These are phyloP conservation scores for Pleomassaria siparia DNA, from an alignment of 2,329 filamentous ascomycete genomes.

Conservation along the genomic window DNA sequence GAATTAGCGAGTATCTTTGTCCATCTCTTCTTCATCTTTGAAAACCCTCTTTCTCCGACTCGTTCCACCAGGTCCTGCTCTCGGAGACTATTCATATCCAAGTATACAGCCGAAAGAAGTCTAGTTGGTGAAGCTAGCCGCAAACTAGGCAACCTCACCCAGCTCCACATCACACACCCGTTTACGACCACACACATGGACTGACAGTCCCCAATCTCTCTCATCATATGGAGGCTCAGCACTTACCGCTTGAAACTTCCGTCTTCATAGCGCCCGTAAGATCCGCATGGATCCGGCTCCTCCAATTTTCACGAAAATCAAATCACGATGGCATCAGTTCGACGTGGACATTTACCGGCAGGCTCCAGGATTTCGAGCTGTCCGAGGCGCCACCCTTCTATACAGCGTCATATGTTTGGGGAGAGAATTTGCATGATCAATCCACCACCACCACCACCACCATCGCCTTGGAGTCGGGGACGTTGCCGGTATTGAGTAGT, in stretches of 20 bases:
- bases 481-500: conserved; percentile 22
- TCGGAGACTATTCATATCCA: no score
- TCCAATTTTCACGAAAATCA: conserved; percentile 18
- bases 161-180: no score
- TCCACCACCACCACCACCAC: conserved; percentile 7
- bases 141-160: no score
- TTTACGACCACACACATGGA: neutral
- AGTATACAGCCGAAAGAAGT: no score
- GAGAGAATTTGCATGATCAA: conserved; percentile 11
- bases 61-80: no score
- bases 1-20: no score
- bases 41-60: no score
- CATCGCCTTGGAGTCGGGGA: conserved; percentile 15
- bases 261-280: neutral
- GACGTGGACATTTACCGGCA: conserved; percentile 15
- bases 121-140: no score
- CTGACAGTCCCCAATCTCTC: neutral
- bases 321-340: neutral
- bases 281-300: conserved; percentile 21
- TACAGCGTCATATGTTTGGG: conserved; percentile 34
- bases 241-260: neutral
- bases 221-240: neutral
- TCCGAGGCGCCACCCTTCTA: conserved; percentile 28
- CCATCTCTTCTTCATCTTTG: no score
- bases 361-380: conserved; percentile 25